A percentile compares a stretch with the other conserved stretches of the same genome.
These are phyloP conservation scores for barrel medic (Medicago truncatula) DNA, from an alignment of 306 rosid species.

Conservation along the genomic window DNA sequence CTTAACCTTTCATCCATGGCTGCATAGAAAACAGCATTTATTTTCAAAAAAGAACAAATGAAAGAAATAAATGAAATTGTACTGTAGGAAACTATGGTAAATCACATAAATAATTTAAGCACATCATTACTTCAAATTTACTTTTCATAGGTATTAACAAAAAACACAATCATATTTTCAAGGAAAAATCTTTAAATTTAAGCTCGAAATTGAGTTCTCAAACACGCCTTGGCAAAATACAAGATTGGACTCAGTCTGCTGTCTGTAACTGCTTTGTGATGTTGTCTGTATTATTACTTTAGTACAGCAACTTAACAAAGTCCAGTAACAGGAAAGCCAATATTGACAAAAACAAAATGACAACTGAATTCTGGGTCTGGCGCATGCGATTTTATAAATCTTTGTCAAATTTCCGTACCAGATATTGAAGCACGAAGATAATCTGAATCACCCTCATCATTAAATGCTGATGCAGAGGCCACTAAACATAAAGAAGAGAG, in stretches of 20 bases:
- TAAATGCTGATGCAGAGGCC: conserved; percentile 82
- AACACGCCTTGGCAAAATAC: conserved; percentile 23
- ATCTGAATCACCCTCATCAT: conserved; percentile 68
- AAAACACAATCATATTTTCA: conserved; percentile 16
- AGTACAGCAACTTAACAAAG: conserved; percentile 29
- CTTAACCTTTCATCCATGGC: conserved; percentile 97
- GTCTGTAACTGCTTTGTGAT: conserved; percentile 32
- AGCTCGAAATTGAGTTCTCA: conserved; percentile 34
- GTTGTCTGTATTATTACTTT: conserved; percentile 19
- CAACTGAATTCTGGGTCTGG: conserved; percentile 4
- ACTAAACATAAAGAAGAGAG: conserved; percentile 47
- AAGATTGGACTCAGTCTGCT: conserved; percentile 26
- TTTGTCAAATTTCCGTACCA: conserved; percentile 58
- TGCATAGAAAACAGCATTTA: conserved; percentile 51
- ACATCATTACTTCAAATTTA: conserved; percentile 20
- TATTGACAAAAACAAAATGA: conserved; percentile 23
- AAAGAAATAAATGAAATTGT: conserved; percentile 37
- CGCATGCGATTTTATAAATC: conserved; percentile 32
- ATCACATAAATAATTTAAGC: conserved; percentile 19
- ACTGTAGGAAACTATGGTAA: neutral
- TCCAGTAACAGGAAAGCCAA: conserved; percentile 23
- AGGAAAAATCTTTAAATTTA: conserved; percentile 31
- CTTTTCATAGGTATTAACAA: conserved; percentile 4
- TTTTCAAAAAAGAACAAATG: neutral
- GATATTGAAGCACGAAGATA: conserved; percentile 84